Evolutionary conservation across 129 eudicot genomes (phyloP).

Genomic region (Solidago caesia): DNA sequence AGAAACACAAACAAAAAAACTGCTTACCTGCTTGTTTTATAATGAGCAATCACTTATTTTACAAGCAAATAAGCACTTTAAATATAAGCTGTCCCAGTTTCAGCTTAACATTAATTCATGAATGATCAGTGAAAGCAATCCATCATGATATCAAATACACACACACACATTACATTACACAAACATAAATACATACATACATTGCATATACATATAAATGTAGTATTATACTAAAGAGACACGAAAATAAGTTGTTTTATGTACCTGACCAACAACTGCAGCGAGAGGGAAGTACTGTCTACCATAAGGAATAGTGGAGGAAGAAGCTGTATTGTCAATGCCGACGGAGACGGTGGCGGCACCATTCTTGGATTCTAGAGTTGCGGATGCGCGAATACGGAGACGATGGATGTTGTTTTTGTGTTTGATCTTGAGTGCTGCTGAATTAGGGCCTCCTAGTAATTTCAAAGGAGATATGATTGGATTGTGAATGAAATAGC

Average conservation of each 20-base stretch:
- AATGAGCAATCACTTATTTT: too few relatives aligned
- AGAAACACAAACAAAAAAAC: too few relatives aligned
- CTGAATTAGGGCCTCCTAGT: constrained; percentile 12
- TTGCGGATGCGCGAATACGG: constrained; percentile 62
- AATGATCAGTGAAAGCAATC: too few relatives aligned
- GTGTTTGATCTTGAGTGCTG: constrained; percentile 38
- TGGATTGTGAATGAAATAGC: constrained; percentile 15
- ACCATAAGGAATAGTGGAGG: constrained; percentile 43
- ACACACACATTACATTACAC: background rate
- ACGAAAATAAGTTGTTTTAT: too few relatives aligned
- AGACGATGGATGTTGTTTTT: constrained; percentile 35
- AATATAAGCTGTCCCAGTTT: too few relatives aligned
- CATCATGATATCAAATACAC: too few relatives aligned
- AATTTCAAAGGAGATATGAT: constrained; percentile 32
- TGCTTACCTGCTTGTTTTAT: too few relatives aligned
- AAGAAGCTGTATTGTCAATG: background rate
- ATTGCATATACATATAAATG: background rate
- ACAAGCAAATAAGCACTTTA: too few relatives aligned
- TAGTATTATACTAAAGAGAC: background rate
- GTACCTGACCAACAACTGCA: constrained; percentile 95
- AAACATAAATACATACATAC: background rate
- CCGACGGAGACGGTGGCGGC: constrained; percentile 42
- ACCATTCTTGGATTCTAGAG: constrained; percentile 70
- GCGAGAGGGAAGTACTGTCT: constrained; percentile 90
- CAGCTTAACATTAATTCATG: background rate